Evolutionary conservation across 2,329 filamentous ascomycete genomes (phyloP), one percentile per base, ranked within the genome.

Genomic region (Alternaria brassicae): DNA sequence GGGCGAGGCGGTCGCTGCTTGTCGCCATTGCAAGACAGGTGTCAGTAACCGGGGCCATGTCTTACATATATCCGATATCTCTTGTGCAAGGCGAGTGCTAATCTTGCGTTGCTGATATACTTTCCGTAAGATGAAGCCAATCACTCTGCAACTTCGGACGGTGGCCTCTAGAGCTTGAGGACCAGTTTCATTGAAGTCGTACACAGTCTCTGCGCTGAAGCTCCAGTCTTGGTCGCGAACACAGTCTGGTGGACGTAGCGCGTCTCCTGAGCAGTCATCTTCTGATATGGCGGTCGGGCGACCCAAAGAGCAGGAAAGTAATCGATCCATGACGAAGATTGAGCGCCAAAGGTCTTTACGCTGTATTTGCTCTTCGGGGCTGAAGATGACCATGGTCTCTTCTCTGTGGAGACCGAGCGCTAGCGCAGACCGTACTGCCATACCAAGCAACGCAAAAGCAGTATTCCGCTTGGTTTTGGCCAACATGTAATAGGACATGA

Each of bases 401-500:
- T 85, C 83, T 65, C 85, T 81, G 64, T 90, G 88, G 3, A 90
- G 76, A 2, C 88, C 88, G 2, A 90, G 75, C 0, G 86, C 83
- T 69, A 87, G 85, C 2, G 86, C 87, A 52, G 86, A 87, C 12
- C 86, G 83, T 44, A 88, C 84, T 21, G 88, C 88, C 74, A 74
- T 77, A 83, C 88, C 87, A 47, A 86, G 81, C 58, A 89, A 86
- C 15, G 83, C 81, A 74, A 88, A 89, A 0, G 88, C 86, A 5
- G 85, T 84, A 64, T 89, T 89, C 15, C 86, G 80, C 72, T 85
- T 88, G 1, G 86, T 87, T 13, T 86, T 81, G 2, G 83, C 81
- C 15, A 90, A 76, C 83, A 85, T 86, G 67, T 89, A 91, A 2
- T 89, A 74, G 0, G 87, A 82, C 84, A 90, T 89, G 34, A 91